These are phyloP conservation scores for Yamadazyma diddensiae DNA, from an alignment of 1,139 yeast species.

Conservation along the genomic window DNA sequence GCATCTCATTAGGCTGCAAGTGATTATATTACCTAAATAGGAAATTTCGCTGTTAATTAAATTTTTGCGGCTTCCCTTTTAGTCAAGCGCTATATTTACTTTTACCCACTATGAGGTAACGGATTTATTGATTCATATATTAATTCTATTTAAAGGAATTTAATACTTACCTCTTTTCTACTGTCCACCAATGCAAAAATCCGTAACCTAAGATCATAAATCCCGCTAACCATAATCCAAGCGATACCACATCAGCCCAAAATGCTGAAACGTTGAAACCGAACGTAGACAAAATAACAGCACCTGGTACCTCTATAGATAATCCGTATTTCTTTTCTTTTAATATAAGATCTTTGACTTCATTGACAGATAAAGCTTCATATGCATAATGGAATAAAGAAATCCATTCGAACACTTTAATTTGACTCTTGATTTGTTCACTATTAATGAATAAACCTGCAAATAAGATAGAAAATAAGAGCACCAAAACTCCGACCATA, in stretches of 20 bases:
- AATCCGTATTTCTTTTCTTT: constrained; percentile 89
- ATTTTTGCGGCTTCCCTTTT: constrained; percentile 1
- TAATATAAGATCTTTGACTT: constrained; percentile 82
- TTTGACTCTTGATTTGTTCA: constrained; percentile 66
- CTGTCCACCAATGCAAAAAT: constrained; percentile 67
- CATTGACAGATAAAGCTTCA: constrained; percentile 88
- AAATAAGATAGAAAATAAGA: constrained; percentile 80
- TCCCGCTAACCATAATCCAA: constrained; percentile 45
- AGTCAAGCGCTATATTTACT: too few relatives aligned
- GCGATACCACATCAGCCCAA: constrained; percentile 56
- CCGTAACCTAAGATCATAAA: constrained; percentile 70
- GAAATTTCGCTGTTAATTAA: constrained; percentile 4
- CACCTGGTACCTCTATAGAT: constrained; percentile 97
- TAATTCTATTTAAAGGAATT: constrained; percentile 1
- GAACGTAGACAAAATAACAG: constrained; percentile 90
- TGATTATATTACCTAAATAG: constrained; percentile 11
- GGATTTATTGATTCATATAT: too few relatives aligned
- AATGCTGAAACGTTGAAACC: constrained; percentile 86
- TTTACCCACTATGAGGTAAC: too few relatives aligned
- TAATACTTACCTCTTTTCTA: constrained; percentile 59
- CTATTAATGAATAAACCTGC: constrained; percentile 92
- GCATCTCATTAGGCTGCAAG: background rate
- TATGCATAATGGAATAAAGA: constrained; percentile 95
- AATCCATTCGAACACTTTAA: constrained; percentile 77
- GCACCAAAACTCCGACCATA: constrained; percentile 77